Percentiles rank a stretch among this genome's conserved stretches.
These are phyloP conservation scores for Lanzia echinophila DNA, from an alignment of 2,329 filamentous ascomycete genomes.

Conservation along the genomic window DNA sequence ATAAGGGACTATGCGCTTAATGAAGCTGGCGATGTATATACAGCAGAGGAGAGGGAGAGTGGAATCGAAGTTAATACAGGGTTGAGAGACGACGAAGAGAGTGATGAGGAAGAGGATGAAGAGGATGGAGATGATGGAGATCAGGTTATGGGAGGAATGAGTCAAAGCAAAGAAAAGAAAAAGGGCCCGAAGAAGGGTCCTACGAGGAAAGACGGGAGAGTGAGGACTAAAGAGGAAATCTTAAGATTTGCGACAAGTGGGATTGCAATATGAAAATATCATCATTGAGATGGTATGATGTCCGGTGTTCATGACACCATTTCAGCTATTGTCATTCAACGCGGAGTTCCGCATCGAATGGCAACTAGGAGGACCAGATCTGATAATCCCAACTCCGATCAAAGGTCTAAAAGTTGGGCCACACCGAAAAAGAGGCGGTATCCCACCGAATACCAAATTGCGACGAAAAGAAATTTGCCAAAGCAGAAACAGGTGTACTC, in stretches of 20 bases:
- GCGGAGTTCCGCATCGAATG: too few species aligned
- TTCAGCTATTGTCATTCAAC: not conserved
- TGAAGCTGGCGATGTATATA: conserved; percentile 60
- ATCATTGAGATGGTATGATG: not conserved
- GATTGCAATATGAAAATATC: not conserved
- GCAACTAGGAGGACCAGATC: too few species aligned
- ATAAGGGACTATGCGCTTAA: conserved; percentile 37
- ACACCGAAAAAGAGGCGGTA: too few species aligned
- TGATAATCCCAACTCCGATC: too few species aligned
- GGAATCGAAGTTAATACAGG: conserved; percentile 69
- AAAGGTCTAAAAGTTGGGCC: too few species aligned
- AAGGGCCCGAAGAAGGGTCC: conserved; percentile 9
- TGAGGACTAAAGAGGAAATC: conserved; percentile 36
- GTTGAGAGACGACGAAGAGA: conserved; percentile 41
- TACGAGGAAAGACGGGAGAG: conserved; percentile 17
- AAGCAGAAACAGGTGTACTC: too few species aligned
- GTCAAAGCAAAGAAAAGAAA: conserved; percentile 17
- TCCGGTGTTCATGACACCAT: not conserved
- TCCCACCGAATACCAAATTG: too few species aligned
- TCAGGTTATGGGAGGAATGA: conserved; percentile 44
- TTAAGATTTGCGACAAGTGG: conserved; percentile 46
- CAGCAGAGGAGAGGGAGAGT: conserved; percentile 58
- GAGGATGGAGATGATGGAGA: conserved; percentile 43
- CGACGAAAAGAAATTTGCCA: too few species aligned
- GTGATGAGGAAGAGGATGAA: conserved; percentile 51